Evolutionary conservation across 352 stramenopile genomes (phyloP).

Genomic region (Phytophthora idaei): DNA sequence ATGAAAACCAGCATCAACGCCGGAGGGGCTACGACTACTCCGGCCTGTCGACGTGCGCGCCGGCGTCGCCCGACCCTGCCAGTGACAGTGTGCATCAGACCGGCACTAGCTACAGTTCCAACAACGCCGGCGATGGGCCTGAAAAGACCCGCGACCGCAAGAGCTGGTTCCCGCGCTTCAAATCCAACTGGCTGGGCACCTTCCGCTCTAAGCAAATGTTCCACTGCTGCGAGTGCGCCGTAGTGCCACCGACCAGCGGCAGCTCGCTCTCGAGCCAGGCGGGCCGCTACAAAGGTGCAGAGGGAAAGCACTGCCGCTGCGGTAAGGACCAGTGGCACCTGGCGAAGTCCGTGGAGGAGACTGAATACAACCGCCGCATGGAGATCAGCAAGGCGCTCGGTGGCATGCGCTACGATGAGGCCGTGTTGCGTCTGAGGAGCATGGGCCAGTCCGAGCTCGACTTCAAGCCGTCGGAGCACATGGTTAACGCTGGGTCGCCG

Average conservation of each 20-base stretch:
- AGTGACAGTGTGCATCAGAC: conserved; percentile 62
- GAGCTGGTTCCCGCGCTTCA: conserved; percentile 89
- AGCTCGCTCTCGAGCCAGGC: conserved; percentile 33
- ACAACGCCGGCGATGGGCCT: conserved; percentile 75
- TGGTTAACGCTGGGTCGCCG: conserved; percentile 39
- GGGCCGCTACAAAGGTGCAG: conserved; percentile 75
- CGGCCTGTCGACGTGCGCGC: neutral
- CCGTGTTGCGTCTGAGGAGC: conserved; percentile 60
- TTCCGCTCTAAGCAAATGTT: conserved; percentile 90
- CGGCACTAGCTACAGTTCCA: conserved; percentile 68
- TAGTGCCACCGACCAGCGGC: conserved; percentile 38
- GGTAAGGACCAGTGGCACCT: conserved; percentile 86
- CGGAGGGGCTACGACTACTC: neutral
- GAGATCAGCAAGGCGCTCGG: conserved; percentile 83
- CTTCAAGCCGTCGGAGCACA: conserved; percentile 48
- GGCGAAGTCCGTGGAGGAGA: conserved; percentile 81
- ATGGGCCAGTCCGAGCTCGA: conserved; percentile 69
- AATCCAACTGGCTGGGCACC: conserved; percentile 87
- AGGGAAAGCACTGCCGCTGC: conserved; percentile 83
- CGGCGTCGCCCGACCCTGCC: conserved; percentile 2
- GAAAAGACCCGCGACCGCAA: conserved; percentile 90
- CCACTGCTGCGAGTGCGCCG: conserved; percentile 80
- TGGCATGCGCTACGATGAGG: conserved; percentile 85
- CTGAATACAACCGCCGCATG: conserved; percentile 86
- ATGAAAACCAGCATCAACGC: conserved; percentile 4